These are phyloP conservation scores for Stagonosporopsis chrysanthemi DNA, from an alignment of 2,329 filamentous ascomycete species.

Conservation along the genomic window DNA sequence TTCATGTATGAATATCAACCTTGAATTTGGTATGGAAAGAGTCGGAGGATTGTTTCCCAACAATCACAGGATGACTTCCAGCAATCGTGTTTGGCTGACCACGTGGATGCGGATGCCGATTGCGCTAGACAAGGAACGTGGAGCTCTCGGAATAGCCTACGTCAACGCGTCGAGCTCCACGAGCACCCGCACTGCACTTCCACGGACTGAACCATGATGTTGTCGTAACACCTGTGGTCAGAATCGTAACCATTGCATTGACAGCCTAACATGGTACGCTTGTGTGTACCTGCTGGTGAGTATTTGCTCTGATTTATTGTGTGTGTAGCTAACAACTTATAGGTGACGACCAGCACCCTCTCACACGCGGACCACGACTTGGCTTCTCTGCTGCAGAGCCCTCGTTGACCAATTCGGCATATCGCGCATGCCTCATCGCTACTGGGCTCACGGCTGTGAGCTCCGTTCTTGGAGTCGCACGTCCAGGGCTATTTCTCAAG, in stretches of 20 bases:
- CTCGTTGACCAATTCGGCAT: constrained; percentile 16
- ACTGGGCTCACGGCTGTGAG: constrained; percentile 20
- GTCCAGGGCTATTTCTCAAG: constrained; percentile 29
- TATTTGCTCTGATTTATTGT: neutral
- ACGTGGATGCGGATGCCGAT: constrained; percentile 5
- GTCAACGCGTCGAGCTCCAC: constrained; percentile 18
- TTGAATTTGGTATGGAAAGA: too few relatives aligned
- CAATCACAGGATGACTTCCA: too few relatives aligned
- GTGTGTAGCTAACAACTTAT: constrained; percentile 10
- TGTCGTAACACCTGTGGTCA: neutral
- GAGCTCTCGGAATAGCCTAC: constrained; percentile 10
- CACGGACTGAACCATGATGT: neutral
- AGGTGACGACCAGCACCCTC: constrained; percentile 34
- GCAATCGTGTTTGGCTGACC: neutral
- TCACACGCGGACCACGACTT: constrained; percentile 15
- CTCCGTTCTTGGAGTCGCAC: constrained; percentile 24
- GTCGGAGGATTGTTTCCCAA: too few relatives aligned
- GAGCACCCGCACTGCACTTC: neutral
- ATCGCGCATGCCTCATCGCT: constrained; percentile 16
- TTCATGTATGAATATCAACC: too few relatives aligned
- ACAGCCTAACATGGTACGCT: constrained; percentile 29
- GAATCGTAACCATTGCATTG: neutral
- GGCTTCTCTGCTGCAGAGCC: constrained; percentile 16
- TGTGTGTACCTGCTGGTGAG: constrained; percentile 35
- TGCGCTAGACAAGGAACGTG: constrained; percentile 8